Conservation (phyloP, 106 monocot genomes). For the Chionographis japonica region DNA sequence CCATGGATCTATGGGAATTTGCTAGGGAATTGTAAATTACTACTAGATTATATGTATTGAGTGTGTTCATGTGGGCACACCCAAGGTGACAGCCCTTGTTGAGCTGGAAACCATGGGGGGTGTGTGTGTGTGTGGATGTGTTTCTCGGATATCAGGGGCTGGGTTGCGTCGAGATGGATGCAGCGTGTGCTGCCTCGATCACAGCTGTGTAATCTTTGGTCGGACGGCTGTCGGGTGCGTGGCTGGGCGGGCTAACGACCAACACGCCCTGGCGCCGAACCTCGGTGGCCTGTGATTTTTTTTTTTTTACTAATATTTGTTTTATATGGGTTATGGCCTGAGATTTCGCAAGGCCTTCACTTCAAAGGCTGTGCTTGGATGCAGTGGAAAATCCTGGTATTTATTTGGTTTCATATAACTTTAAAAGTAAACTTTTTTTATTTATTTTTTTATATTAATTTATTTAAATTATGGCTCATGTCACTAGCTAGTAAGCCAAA, state of each 20-base stretch:
- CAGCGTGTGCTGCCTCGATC: neutral
- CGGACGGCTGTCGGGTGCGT: conserved; percentile 30
- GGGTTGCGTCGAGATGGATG: neutral
- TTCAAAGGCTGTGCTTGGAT: too few relatives aligned
- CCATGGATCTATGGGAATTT: conserved; percentile 20
- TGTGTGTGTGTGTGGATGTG: neutral
- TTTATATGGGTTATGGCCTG: too few relatives aligned
- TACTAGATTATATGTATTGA: neutral
- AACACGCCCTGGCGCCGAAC: neutral
- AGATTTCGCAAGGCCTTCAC: too few relatives aligned
- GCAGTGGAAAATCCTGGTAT: too few relatives aligned
- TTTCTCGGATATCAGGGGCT: neutral
- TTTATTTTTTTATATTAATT: too few relatives aligned
- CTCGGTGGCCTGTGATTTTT: too few relatives aligned
- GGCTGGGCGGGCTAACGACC: conserved; percentile 4
- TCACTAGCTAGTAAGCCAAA: too few relatives aligned
- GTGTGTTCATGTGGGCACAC: conserved; percentile 5
- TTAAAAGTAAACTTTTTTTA: too few relatives aligned
- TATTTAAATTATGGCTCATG: too few relatives aligned
- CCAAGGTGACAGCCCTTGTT: neutral
- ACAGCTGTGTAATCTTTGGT: conserved; percentile 36
- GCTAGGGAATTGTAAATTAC: conserved; percentile 5
- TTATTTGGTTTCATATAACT: too few relatives aligned
- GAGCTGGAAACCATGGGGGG: conserved; percentile 21
- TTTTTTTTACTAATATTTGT: too few relatives aligned